Conservation (phyloP, 208 protist genomes). For the Wallacemonas rigidus region DNA sequence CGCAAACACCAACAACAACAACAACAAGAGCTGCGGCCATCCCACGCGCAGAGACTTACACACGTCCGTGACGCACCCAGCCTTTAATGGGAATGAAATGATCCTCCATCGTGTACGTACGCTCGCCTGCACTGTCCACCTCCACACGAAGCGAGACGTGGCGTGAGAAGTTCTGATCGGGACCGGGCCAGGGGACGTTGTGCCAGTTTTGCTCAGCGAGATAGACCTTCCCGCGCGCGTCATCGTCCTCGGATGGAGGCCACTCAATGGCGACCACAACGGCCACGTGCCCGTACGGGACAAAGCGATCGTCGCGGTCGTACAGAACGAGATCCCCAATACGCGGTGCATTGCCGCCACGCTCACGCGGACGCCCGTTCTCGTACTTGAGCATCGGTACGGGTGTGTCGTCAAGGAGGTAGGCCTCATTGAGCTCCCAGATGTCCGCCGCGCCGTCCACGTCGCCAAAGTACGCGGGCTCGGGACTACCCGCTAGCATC, state of each 20-base stretch:
- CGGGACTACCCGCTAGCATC: constrained; percentile 63
- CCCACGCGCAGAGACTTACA: background rate
- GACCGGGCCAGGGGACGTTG: constrained; percentile 56
- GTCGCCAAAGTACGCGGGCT: constrained; percentile 50
- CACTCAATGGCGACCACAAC: constrained; percentile 60
- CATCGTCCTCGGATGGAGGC: background rate
- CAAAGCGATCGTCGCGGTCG: constrained; percentile 32
- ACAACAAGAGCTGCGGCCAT: too few species aligned
- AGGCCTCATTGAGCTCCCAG: constrained; percentile 42
- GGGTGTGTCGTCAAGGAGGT: constrained; percentile 36
- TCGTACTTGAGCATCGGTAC: constrained; percentile 50
- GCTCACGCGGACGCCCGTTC: constrained; percentile 25
- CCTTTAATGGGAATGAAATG: constrained; percentile 27
- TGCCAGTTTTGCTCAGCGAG: constrained; percentile 90
- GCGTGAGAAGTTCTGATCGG: constrained; percentile 74
- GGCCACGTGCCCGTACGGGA: constrained; percentile 80
- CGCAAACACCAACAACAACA: background rate
- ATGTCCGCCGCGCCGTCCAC: constrained; percentile 79
- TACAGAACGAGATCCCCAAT: constrained; percentile 76
- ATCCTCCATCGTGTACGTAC: constrained; percentile 33
- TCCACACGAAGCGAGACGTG: constrained; percentile 17
- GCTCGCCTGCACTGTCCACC: background rate
- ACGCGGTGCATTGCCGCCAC: constrained; percentile 36
- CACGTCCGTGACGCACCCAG: constrained; percentile 47
- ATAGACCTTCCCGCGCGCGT: constrained; percentile 23